phyloP scores from a whole-genome alignment of 108 stramenopile species.

The Cylindrotheca closterium region DNA sequence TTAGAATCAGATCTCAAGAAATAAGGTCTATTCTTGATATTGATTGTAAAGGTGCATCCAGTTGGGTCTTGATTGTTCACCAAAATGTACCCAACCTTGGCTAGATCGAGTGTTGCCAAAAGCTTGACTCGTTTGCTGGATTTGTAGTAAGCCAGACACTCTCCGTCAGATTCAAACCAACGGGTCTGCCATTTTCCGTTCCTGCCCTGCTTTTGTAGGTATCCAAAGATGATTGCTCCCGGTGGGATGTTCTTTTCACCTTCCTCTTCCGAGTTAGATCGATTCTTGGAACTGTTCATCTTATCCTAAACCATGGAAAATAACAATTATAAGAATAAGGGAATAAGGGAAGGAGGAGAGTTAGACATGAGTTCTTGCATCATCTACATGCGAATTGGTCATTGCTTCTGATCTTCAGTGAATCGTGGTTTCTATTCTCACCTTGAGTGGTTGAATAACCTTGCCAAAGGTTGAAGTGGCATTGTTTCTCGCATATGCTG shows the following conservation, averaged over 20 bases:
- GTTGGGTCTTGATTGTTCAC: constrained; percentile 60
- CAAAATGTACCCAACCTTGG: constrained; percentile 79
- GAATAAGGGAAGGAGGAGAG: not conserved
- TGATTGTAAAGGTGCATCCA: constrained; percentile 73
- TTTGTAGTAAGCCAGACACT: constrained; percentile 97
- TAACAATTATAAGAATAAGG: not conserved
- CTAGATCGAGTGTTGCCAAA: constrained; percentile 82
- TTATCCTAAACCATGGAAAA: constrained; percentile 5
- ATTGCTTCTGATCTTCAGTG: not conserved
- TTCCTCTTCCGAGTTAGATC: constrained; percentile 17
- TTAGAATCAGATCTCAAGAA: constrained; percentile 73
- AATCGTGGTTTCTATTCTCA: constrained; percentile 6
- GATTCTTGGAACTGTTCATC: constrained; percentile 2
- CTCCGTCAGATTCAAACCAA: constrained; percentile 96
- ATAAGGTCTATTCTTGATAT: constrained; percentile 75
- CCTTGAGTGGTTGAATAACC: constrained; percentile 26
- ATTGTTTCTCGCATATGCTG: constrained; percentile 11
- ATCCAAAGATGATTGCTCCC: constrained; percentile 77
- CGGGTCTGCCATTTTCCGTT: constrained; percentile 97
- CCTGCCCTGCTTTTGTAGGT: constrained; percentile 92
- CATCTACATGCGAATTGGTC: not conserved
- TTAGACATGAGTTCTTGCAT: not conserved
- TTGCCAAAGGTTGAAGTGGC: constrained; percentile 37
- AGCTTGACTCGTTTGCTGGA: constrained; percentile 86
- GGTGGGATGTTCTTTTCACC: constrained; percentile 31